Evolutionary conservation across 805 yeast species (phyloP), one percentile per base, ranked within the genome.

Genomic region (Wickerhamiella azymoides): DNA sequence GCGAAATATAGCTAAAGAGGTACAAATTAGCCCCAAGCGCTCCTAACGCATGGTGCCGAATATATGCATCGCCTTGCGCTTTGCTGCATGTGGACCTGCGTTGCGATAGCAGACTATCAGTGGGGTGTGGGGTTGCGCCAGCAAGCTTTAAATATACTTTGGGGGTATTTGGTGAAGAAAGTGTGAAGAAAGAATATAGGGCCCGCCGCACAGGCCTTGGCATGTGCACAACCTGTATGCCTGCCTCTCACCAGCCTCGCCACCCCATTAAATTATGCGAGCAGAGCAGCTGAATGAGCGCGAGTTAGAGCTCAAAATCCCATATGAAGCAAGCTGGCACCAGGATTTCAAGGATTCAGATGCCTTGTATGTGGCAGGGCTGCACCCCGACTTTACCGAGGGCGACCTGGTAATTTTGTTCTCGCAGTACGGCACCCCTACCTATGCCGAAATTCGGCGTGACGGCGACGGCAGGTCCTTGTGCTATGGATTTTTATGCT

Each of bases 361-460:
- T 1, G 85, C 79, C 57, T 68, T 88, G 1, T 82, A 54, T 56
- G 76, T 89, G n/a, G 89, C 94, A 0, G 76, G 79, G 3, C 60
- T 89, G 10, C 79, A 85, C 9, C 62, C 57, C 13, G 74, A 74
- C 27, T 59, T 85, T 24, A 76, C 75, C 8, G 95, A 85, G 57
- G 76, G 77, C 40, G 96, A 89, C 58, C 61, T 89, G 0, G 56
- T 86, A 6, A 71, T 77, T 0, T 74, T 88, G 27, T 89, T 89
- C 59, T 81, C 94, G 1, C 96, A 89, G 57, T 89, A 74, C 61
- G 97, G 97, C 0, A 72, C 78, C 16, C 96, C 96, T 0, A 80
- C 81, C 0, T 83, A 81, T 53, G 58, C 89, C 30, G 75, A 79
- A 43, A 64, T 88, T 43, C 72, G 75, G 21, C 70, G 89, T 48